Conservation (phyloP, 1,139 yeast species). For the Hansenula sp. region DNA sequence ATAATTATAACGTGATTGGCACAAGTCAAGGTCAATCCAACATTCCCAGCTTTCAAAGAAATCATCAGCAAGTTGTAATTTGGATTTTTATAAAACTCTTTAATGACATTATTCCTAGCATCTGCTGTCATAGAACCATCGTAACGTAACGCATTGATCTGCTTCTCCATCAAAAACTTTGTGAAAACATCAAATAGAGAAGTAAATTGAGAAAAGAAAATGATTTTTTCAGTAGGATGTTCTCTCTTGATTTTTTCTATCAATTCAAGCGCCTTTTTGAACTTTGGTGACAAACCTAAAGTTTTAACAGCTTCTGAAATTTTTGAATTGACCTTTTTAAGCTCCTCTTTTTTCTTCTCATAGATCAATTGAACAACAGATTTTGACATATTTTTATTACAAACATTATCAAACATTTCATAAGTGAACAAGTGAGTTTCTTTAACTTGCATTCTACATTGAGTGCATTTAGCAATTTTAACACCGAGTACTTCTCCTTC, state of each 20-base stretch:
- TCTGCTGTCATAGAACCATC: slow-evolving; percentile 79
- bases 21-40: slow-evolving; percentile 87
- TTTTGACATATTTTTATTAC: slow-evolving; percentile 31
- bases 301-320: slow-evolving; percentile 23
- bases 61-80: slow-evolving; percentile 55
- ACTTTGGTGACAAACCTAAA: slow-evolving; percentile 50
- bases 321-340: slow-evolving; percentile 30
- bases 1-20: slow-evolving; percentile 87
- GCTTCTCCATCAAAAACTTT: slow-evolving; percentile 45
- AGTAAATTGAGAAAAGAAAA: slow-evolving; percentile 85
- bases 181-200: slow-evolving; percentile 69
- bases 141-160: slow-evolving; percentile 56
- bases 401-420: slow-evolving; percentile 46
- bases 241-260: slow-evolving; percentile 38
- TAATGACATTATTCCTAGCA: slow-evolving; percentile 58
- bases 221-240: slow-evolving; percentile 55
- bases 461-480: slow-evolving; percentile 47
- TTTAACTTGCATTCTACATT: slow-evolving; percentile 40
- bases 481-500: slow-evolving; percentile 32
- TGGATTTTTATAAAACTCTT: slow-evolving; percentile 57
- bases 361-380: slow-evolving; percentile 22
- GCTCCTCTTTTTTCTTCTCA: slow-evolving; percentile 20
- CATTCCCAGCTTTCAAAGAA: slow-evolving; percentile 88
- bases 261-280: slow-evolving; percentile 44
- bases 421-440: slow-evolving; percentile 46